Conservation (phyloP, 1,139 yeast species). For the Saccharomyces hybrid region DNA sequence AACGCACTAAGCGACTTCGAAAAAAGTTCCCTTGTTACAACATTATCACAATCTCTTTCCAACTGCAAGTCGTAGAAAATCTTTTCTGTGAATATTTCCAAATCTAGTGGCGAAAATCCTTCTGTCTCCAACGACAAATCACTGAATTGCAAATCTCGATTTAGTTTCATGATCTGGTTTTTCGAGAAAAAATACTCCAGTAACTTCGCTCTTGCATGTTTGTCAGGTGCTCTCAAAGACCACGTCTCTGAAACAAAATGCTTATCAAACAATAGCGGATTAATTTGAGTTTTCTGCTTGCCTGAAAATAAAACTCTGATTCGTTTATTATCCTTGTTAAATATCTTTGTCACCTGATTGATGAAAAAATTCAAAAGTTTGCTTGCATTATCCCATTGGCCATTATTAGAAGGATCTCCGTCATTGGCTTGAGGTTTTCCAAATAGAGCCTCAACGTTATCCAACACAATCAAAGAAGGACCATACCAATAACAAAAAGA, state of each 20-base stretch:
- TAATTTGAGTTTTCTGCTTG: constrained; percentile 56
- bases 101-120: constrained; percentile 81
- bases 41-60: constrained; percentile 3
- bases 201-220: constrained; percentile 48
- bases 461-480: constrained; percentile 69
- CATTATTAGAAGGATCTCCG: constrained; percentile 21
- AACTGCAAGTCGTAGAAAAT: constrained; percentile 50
- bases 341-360: constrained; percentile 35
- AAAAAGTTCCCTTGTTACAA: constrained; percentile 26
- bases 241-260: constrained; percentile 63
- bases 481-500: constrained; percentile 68
- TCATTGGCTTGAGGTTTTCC: constrained; percentile 32
- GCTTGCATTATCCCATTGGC: constrained; percentile 17
- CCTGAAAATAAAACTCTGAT: constrained; percentile 37
- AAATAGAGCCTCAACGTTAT: constrained; percentile 70
- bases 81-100: constrained; percentile 65
- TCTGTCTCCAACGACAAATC: constrained; percentile 76
- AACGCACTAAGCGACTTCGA: constrained; percentile 60
- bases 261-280: constrained; percentile 52
- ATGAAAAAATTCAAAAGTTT: constrained; percentile 16
- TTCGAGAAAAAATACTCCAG: constrained; percentile 41
- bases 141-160: constrained; percentile 45
- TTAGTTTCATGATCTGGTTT: constrained; percentile 26
- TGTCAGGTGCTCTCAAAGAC: constrained; percentile 63
- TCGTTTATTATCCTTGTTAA: constrained; percentile 33